Evolutionary conservation across 2,329 filamentous ascomycete genomes (phyloP), one percentile per base, ranked within the genome.

Genomic region (Parascedosporium putredinis): DNA sequence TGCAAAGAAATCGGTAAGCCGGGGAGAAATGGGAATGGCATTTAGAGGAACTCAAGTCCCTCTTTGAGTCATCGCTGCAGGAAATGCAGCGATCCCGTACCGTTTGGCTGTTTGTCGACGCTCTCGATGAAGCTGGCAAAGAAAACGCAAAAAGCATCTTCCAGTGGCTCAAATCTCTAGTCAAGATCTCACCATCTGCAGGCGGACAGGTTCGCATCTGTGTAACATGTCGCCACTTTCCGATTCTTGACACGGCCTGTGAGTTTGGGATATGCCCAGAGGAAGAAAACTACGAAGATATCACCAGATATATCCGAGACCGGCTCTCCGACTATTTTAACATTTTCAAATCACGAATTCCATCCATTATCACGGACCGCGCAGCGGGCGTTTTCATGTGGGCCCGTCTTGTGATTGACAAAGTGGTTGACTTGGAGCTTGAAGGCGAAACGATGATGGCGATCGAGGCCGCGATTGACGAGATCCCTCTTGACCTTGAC

Each of bases 321-420:
- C 49, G 55, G 20, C 49, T 67, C 12, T 52, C 49, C 22, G 10
- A 34, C 14, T 16, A 16, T n/a, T 52, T 27, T 4, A 16, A 23
- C 20, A 42, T 16, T 10, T 49, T 7, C 16, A 29, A 25, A 20
- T 53, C 33, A 3, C 23, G n/a, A 0, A 51, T 59, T 43, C 25
- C 49, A 7, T 20, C 53, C 1, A 16, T 55, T 0, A 62, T 69
- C 18, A 56, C 51, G 2, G 2, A 49, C 2, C 57, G 56, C 10
- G 59, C 66, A 1, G 20, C 46, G 0, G 65, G 66, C 2, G 51
- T 68, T 5, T 69, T 69, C 45, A 53, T 66, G 20, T 69, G 67
- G 67, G 64, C 62, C 0, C 47, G 27, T n/a, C 56, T 69, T 10
- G 62, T 65, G 0, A 53, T 60, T 5, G 34, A 56, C 0, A 40